These are phyloP conservation scores for Clonostachys chloroleuca DNA, from an alignment of 2,329 filamentous ascomycete species.

Conservation along the genomic window DNA sequence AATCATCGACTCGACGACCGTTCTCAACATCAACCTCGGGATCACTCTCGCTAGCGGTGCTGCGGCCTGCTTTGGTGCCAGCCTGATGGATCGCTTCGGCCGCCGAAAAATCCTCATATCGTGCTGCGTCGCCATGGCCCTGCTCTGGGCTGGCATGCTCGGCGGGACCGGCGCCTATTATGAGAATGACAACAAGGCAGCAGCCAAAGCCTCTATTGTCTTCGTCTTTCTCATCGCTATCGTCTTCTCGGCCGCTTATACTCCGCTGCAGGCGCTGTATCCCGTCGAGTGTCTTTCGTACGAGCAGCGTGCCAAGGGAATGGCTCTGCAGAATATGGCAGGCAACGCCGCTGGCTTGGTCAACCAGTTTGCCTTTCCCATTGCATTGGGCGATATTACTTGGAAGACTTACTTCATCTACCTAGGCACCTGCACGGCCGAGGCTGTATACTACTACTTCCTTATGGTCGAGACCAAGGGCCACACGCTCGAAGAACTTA, in stretches of 20 bases:
- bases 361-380: slow-evolving; percentile 39
- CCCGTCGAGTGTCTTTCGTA: slow-evolving; percentile 50
- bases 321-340: slow-evolving; percentile 41
- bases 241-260: slow-evolving; percentile 39
- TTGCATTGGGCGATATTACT: slow-evolving; percentile 41
- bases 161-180: slow-evolving; percentile 12
- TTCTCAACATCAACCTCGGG: slow-evolving; percentile 40
- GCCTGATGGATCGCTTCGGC: slow-evolving; percentile 41
- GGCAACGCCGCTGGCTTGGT: slow-evolving; percentile 38
- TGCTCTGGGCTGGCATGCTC: slow-evolving; percentile 44
- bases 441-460: slow-evolving; percentile 13
- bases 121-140: slow-evolving; percentile 36
- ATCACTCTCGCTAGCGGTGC: slow-evolving; percentile 44
- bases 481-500: slow-evolving; percentile 51
- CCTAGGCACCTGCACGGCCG: slow-evolving; percentile 31
- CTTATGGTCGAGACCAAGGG: slow-evolving; percentile 23
- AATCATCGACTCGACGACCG: slow-evolving; percentile 24
- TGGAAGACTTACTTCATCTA: slow-evolving; percentile 52
- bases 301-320: slow-evolving; percentile 51
- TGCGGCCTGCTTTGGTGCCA: slow-evolving; percentile 41
- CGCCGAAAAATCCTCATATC: slow-evolving; percentile 46
- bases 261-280: slow-evolving; percentile 34
- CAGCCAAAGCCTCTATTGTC: slow-evolving; percentile 39
- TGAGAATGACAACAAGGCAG: slow-evolving; percentile 17
- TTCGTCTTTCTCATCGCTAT: slow-evolving; percentile 47